These are phyloP conservation scores for Malania oleifera DNA, from an alignment of 164 flowering plant species.

Conservation along the genomic window DNA sequence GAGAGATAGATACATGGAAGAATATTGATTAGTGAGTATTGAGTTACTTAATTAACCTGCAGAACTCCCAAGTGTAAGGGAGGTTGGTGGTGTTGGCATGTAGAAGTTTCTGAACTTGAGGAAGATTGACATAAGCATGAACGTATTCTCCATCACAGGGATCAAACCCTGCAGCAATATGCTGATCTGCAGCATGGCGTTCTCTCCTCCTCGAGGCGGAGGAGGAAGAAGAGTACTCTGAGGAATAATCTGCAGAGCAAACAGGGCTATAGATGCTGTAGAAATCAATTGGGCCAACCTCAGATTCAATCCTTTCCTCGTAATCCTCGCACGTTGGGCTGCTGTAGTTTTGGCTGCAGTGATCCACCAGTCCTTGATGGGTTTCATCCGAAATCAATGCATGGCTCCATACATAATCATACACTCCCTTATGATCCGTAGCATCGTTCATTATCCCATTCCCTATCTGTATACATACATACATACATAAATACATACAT, in stretches of 20 bases:
- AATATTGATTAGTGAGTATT: too few species aligned
- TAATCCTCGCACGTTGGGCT: neutral
- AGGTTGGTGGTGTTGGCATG: constrained; percentile 23
- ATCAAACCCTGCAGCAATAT: constrained; percentile 25
- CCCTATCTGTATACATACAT: constrained; percentile 19
- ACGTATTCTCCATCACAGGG: constrained; percentile 22
- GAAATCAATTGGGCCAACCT: constrained; percentile 2
- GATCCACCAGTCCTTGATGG: neutral
- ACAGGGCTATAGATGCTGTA: constrained; percentile 12
- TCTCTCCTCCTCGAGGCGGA: neutral
- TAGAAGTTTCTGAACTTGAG: constrained; percentile 19
- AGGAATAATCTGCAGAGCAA: too few species aligned
- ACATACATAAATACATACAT: too few species aligned
- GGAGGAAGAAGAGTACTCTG: too few species aligned
- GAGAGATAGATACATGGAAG: neutral
- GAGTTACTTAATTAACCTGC: constrained; percentile 22
- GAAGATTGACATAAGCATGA: constrained; percentile 17
- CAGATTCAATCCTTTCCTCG: neutral
- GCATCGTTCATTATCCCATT: constrained; percentile 16
- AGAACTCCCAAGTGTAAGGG: constrained; percentile 14
- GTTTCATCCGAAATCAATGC: constrained; percentile 19
- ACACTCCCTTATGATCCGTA: constrained; percentile 12
- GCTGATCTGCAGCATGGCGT: too few species aligned
- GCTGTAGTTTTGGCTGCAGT: neutral
- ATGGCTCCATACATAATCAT: constrained; percentile 16